These are phyloP conservation scores for Clarireedia sp. DNA, from an alignment of 2,329 filamentous ascomycete genomes.

Conservation along the genomic window DNA sequence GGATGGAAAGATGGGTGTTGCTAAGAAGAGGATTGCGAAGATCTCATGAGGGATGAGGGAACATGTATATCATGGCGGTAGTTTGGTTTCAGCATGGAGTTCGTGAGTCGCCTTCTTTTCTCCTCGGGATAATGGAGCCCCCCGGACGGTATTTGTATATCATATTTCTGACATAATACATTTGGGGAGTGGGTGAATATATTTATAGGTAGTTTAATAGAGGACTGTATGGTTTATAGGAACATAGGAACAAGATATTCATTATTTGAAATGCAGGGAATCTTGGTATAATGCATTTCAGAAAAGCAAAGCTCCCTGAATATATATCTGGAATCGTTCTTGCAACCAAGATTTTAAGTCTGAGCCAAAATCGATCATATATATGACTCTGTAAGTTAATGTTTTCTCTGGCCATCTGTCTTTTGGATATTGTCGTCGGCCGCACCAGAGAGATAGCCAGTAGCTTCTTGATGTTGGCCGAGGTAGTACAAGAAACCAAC, in stretches of 20 bases:
- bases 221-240: background rate
- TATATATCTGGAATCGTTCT: no score
- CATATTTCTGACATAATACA: background rate
- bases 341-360: no score
- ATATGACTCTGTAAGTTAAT: no score
- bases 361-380: no score
- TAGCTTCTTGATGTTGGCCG: no score
- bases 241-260: background rate
- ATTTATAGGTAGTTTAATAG: background rate
- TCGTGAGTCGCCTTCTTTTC: background rate
- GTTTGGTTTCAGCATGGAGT: slow-evolving; percentile 14
- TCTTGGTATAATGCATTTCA: background rate
- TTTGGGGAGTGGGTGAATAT: background rate
- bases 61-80: background rate
- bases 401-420: no score
- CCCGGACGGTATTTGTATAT: background rate
- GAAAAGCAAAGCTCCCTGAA: no score
- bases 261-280: background rate
- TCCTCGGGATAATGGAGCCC: background rate
- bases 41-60: slow-evolving; percentile 33
- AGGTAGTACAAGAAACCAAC: no score
- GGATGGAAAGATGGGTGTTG: slow-evolving; percentile 61
- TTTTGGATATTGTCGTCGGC: no score
- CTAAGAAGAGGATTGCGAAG: slow-evolving; percentile 63
- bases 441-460: no score